Percentiles rank a stretch among this genome's conserved stretches.
Evolutionary conservation across 1,139 yeast species (phyloP).

Genomic region (Protomyces lactucae-debilis): DNA sequence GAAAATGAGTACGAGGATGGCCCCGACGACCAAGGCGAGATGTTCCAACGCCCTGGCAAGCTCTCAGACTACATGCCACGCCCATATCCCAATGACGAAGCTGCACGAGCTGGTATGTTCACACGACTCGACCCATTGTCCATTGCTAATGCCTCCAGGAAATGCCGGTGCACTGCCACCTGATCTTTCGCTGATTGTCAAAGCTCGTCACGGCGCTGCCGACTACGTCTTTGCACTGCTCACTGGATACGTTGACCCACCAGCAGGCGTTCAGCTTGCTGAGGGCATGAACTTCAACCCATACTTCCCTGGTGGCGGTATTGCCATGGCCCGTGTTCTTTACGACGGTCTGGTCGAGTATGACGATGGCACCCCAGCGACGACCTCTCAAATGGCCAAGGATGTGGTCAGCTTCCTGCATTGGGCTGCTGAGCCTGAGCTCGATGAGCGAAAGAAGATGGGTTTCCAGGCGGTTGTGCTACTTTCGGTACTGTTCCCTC

Average conservation of each 20-base stretch:
- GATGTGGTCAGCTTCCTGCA: constrained; percentile 92
- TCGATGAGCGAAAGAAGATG: constrained; percentile 93
- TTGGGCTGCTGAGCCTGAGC: constrained; percentile 99
- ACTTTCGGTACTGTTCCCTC: constrained; percentile 70
- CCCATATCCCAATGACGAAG: constrained; percentile 96
- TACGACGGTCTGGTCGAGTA: constrained; percentile 96
- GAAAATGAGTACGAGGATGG: constrained; percentile 98
- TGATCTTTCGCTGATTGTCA: constrained; percentile 91
- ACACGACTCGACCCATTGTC: background rate
- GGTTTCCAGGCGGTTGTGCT: constrained; percentile 90
- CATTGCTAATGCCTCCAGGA: background rate
- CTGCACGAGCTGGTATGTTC: constrained; percentile 86
- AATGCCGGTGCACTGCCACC: constrained; percentile 99
- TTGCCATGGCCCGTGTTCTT: constrained; percentile 98
- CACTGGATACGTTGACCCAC: constrained; percentile 98
- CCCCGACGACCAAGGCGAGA: constrained; percentile 99
- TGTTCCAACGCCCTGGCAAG: constrained; percentile 97
- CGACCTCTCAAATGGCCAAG: constrained; percentile 99
- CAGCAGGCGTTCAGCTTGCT: constrained; percentile 92
- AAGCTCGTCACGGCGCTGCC: constrained; percentile 98
- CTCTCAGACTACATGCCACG: constrained; percentile 91
- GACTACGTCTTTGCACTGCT: constrained; percentile 91
- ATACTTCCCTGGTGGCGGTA: constrained; percentile 99
- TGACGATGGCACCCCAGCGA: constrained; percentile 98
- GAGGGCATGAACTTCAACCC: constrained; percentile 92